Evolutionary conservation across 352 stramenopile species (phyloP).

Genomic region (Phytophthora chlamydospora): DNA sequence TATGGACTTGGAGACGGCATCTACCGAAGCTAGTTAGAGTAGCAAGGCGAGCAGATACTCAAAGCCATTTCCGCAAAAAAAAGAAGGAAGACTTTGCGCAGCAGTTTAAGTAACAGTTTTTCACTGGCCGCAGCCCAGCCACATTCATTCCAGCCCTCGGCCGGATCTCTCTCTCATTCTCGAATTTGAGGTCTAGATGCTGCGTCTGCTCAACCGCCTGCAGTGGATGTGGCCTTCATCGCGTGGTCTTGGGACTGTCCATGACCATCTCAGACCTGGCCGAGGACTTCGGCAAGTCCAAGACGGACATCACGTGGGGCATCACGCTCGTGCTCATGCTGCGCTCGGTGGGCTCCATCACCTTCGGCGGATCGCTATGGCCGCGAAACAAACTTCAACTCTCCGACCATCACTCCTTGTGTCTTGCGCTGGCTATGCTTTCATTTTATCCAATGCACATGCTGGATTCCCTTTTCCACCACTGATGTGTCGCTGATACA

Average conservation of each 20-base stretch:
- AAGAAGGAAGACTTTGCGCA: no score
- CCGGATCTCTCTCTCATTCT: slow-evolving; percentile 20
- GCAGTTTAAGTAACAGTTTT: neutral
- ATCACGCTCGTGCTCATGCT: slow-evolving; percentile 65
- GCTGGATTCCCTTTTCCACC: no score
- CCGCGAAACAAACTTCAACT: slow-evolving; percentile 19
- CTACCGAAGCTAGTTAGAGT: no score
- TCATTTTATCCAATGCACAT: no score
- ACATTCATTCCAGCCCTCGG: no score
- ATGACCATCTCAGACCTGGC: slow-evolving; percentile 53
- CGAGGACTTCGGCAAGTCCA: slow-evolving; percentile 46
- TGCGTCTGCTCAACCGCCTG: slow-evolving; percentile 32
- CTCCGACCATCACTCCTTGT: no score
- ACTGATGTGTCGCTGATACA: no score
- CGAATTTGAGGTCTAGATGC: slow-evolving; percentile 27
- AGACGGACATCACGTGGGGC: slow-evolving; percentile 56
- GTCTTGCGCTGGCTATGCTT: no score
- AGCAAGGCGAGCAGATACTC: no score
- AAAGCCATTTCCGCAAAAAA: no score
- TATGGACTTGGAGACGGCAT: slow-evolving; percentile 56
- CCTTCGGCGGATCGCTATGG: slow-evolving; percentile 55
- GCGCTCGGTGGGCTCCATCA: slow-evolving; percentile 44
- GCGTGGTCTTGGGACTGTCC: slow-evolving; percentile 55
- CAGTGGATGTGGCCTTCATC: slow-evolving; percentile 47
- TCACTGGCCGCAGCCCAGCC: neutral